phyloP scores from a whole-genome alignment of 805 yeast genomes.

The Cyberlindnera lachancei region DNA sequence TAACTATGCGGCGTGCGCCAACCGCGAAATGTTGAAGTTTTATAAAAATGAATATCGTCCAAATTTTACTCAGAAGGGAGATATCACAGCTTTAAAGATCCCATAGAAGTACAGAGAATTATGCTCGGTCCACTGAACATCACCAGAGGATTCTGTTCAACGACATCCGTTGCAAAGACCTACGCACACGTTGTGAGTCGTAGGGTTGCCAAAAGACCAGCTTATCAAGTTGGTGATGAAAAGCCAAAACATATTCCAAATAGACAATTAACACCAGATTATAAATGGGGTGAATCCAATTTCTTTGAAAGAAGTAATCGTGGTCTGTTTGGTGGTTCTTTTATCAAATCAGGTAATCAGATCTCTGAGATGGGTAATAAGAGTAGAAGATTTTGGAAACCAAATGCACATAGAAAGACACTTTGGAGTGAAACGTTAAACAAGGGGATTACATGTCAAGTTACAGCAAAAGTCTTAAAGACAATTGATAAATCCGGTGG shows the following conservation, averaged over 20 bases:
- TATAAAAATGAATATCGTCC: too few species aligned
- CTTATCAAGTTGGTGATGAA: conserved; percentile 46
- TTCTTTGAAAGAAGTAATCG: conserved; percentile 77
- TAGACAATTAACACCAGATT: conserved; percentile 45
- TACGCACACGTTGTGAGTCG: conserved; percentile 35
- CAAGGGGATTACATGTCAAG: conserved; percentile 42
- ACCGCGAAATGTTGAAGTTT: too few species aligned
- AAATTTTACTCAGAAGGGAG: too few species aligned
- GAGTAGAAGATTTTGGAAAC: conserved; percentile 71
- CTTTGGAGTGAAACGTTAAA: conserved; percentile 81
- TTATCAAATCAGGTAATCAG: conserved; percentile 67
- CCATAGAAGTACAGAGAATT: too few species aligned
- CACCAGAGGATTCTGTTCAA: conserved; percentile 16
- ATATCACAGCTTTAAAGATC: too few species aligned
- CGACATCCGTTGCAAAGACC: conserved; percentile 16
- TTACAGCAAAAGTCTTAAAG: conserved; percentile 74
- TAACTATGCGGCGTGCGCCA: too few species aligned
- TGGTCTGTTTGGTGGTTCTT: conserved; percentile 88
- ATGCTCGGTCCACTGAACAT: conserved; percentile 14
- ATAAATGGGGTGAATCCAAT: conserved; percentile 72
- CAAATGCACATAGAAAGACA: conserved; percentile 68
- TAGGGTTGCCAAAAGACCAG: conserved; percentile 35
- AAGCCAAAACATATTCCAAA: conserved; percentile 41
- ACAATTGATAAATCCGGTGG: conserved; percentile 95
- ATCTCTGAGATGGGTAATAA: conserved; percentile 70